These are phyloP conservation scores for Phaeotremella skinneri DNA, from an alignment of 768 basidiomycete species.

Conservation along the genomic window DNA sequence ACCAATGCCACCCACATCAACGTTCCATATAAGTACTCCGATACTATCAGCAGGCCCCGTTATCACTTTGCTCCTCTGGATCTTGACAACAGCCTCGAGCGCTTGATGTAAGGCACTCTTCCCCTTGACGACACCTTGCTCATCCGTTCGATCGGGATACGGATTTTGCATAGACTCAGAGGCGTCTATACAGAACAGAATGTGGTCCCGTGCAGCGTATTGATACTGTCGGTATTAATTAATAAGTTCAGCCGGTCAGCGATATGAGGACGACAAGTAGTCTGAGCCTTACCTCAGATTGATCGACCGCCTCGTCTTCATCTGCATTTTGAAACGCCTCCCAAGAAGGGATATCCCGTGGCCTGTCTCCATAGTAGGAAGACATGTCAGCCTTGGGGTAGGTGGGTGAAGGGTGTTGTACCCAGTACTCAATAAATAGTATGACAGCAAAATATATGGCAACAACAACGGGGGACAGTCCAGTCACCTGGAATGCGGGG, in stretches of 20 bases:
- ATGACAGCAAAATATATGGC: neutral
- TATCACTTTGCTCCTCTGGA: slow-evolving; percentile 86
- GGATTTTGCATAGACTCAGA: slow-evolving; percentile 82
- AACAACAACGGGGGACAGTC: no score
- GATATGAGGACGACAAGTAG: neutral
- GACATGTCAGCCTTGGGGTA: slow-evolving; percentile 25
- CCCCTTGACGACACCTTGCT: slow-evolving; percentile 58
- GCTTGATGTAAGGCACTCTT: slow-evolving; percentile 75
- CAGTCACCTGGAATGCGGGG: no score
- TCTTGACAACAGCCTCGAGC: slow-evolving; percentile 76
- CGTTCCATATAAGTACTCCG: slow-evolving; percentile 89
- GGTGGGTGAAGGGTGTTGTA: no score
- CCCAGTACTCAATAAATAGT: no score
- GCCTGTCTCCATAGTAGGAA: slow-evolving; percentile 40
- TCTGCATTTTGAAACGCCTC: slow-evolving; percentile 37
- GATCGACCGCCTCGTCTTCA: slow-evolving; percentile 42
- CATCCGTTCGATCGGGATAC: slow-evolving; percentile 57
- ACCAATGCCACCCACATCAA: slow-evolving; percentile 48
- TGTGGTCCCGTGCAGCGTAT: slow-evolving; percentile 76
- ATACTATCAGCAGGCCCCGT: slow-evolving; percentile 83
- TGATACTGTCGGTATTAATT: slow-evolving; percentile 56
- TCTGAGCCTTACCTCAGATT: slow-evolving; percentile 45
- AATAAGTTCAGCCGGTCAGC: neutral
- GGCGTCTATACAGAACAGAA: slow-evolving; percentile 94
- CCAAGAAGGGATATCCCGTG: slow-evolving; percentile 39